A percentile compares a stretch with the other conserved stretches of the same genome.
Evolutionary conservation across 805 yeast genomes (phyloP).

Genomic region (Lipomyces chichibuensis): DNA sequence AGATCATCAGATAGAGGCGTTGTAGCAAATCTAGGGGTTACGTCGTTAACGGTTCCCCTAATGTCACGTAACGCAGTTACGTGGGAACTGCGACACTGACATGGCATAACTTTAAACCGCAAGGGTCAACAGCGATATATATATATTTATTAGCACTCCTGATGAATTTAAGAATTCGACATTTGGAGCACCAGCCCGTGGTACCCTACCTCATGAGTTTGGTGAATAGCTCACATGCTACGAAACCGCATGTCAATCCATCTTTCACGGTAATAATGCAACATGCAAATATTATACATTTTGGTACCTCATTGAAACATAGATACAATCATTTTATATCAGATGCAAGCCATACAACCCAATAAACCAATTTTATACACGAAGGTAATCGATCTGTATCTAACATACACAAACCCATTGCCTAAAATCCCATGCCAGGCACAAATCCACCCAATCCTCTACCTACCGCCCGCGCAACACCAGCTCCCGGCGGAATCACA

Average conservation of each 20-base stretch:
- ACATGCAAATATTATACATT: neutral
- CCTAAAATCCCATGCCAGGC: slow-evolving; percentile 36
- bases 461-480: slow-evolving; percentile 44
- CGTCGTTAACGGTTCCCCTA: neutral
- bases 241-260: neutral
- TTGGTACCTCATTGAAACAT: neutral
- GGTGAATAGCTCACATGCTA: neutral
- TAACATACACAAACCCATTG: slow-evolving; percentile 1
- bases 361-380: neutral
- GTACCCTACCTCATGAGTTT: neutral
- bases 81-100: neutral
- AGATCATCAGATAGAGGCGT: neutral
- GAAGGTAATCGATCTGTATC: neutral
- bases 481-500: slow-evolving; percentile 43
- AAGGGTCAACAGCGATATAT: neutral
- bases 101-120: neutral
- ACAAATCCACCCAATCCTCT: slow-evolving; percentile 40
- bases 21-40: neutral
- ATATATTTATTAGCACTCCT: neutral
- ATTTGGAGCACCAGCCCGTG: neutral
- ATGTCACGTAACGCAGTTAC: neutral
- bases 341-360: slow-evolving; percentile 1
- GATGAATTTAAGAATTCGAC: neutral
- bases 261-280: too few relatives aligned
- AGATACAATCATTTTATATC: neutral